Evolutionary conservation across 495 filamentous ascomycete genomes (phyloP).

Genomic region (Lepraria neglecta): DNA sequence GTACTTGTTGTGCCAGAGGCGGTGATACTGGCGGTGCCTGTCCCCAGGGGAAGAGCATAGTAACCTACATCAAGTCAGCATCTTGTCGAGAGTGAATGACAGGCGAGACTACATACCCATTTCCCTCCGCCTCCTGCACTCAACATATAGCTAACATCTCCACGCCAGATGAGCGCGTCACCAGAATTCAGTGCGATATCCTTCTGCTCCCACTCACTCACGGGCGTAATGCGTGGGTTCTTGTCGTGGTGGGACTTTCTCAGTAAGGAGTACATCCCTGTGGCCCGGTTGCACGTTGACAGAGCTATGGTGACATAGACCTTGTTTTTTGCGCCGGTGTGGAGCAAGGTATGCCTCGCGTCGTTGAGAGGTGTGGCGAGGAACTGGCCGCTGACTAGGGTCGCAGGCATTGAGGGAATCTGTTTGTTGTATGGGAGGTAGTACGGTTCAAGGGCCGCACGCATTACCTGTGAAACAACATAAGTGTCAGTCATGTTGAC

Average conservation of each 20-base stretch:
- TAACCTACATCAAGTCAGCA: background rate
- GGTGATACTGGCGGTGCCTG: background rate
- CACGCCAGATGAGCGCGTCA: slow-evolving; percentile 13
- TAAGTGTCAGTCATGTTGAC: no score
- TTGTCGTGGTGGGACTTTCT: background rate
- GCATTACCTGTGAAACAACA: background rate
- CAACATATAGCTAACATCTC: background rate
- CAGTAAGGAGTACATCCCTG: background rate
- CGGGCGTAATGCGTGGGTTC: background rate
- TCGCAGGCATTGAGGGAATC: background rate
- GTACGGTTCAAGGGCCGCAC: background rate
- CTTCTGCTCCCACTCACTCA: background rate
- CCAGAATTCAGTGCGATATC: background rate
- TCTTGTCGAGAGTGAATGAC: no score
- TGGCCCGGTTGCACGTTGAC: background rate
- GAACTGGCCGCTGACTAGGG: background rate
- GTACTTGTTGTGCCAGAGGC: no score
- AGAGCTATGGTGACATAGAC: slow-evolving; percentile 5
- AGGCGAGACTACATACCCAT: background rate
- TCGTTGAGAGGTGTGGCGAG: background rate
- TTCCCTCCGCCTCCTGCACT: background rate
- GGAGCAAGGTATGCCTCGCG: background rate
- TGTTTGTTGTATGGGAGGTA: background rate
- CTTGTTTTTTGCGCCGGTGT: background rate
- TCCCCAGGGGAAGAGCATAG: background rate